Evolutionary conservation across 1,284 basidiomycete species (phyloP), one percentile per base, ranked within the genome.

Genomic region (Trametes sp.): DNA sequence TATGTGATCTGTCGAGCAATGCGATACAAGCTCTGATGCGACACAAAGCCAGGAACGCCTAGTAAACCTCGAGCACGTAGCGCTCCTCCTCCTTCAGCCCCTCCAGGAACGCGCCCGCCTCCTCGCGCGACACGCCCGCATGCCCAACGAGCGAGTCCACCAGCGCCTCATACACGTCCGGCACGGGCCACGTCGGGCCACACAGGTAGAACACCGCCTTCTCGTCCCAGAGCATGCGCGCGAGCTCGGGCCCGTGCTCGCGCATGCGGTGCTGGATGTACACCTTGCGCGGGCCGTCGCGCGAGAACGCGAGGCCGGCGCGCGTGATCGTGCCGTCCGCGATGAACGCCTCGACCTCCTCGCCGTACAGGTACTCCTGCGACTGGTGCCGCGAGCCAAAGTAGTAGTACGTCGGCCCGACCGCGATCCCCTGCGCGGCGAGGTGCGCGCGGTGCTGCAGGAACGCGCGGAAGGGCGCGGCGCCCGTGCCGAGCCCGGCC

Each of bases 191-290:
- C 28, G 96, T 98, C 41, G 96, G 96, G 38, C 98, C 98, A 77
- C 98, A 98, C 54, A 99, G 84, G 78, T 97, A 98, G 80, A 99
- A 99, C 72, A 92, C 94, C 24, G 93, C 95, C 33, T 87, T 78
- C 59, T 87, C 82, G 44, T 86, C 81, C 65, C 85, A 81, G 60
- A 98, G 80, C 85, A 94, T 88, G 68, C 86, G 78, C 57, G 88
- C 90, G 38, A 99, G 85, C 55, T 84, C 80, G 70, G 88, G 84
- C 45, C 91, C 91, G 76, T 99, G 95, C 75, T 97, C 90, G 61
- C 89, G 81, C 93, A 99, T 99, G 84, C 95, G 96, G 84, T 99
- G 94, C 79, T 99, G 97, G 74, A 99, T 99, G 80, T 99, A 99
- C 51, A 98, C 90, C 80, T 99, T 99, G 76, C 90, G 86, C 60